phyloP scores from a whole-genome alignment of 331 rosid species.

The Arachis monticola region DNA sequence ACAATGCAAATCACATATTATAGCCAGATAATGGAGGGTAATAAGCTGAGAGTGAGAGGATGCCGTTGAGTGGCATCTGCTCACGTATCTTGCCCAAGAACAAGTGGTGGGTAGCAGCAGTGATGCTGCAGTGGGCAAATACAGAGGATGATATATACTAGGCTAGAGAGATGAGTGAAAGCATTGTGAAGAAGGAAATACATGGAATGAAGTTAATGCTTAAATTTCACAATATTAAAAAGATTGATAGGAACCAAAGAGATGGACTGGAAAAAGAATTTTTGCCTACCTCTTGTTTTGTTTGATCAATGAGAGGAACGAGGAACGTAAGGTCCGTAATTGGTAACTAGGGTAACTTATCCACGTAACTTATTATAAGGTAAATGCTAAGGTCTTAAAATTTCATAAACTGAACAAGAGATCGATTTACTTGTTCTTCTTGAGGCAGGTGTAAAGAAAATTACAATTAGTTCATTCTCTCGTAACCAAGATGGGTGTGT shows the following conservation, averaged over 20 bases:
- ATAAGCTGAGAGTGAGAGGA: neutral
- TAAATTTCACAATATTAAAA: neutral
- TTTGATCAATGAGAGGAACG: neutral
- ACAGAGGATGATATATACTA: neutral
- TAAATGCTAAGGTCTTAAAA: too few relatives aligned
- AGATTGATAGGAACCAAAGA: neutral
- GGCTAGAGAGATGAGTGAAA: constrained; percentile 8
- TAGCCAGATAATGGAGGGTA: neutral
- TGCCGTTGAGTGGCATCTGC: neutral
- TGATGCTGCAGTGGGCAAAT: neutral
- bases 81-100: neutral
- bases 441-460: too few relatives aligned
- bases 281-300: neutral
- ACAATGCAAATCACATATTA: neutral
- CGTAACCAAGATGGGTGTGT: too few relatives aligned
- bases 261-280: neutral
- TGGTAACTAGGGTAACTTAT: neutral
- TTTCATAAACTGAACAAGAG: too few relatives aligned
- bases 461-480: too few relatives aligned
- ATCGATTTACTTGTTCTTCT: too few relatives aligned
- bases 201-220: neutral
- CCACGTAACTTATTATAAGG: too few relatives aligned
- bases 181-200: constrained; percentile 7
- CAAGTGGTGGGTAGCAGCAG: neutral
- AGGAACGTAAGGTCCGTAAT: neutral